These are phyloP conservation scores for Plasmopara muralis DNA, from an alignment of 352 stramenopile species.

Conservation along the genomic window DNA sequence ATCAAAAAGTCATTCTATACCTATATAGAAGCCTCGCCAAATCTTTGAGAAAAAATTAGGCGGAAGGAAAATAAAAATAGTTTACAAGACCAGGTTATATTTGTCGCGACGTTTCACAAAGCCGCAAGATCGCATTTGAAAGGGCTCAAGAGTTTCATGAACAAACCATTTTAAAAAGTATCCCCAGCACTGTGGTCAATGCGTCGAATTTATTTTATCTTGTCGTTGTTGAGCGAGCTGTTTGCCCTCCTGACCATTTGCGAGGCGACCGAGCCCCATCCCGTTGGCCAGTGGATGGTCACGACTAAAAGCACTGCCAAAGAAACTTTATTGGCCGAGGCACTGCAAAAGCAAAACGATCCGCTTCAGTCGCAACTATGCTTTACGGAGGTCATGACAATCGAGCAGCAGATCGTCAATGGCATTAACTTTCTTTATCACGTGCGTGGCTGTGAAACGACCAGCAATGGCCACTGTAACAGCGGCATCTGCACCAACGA, in stretches of 20 bases:
- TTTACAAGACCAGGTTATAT: too few species aligned
- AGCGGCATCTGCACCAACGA: slow-evolving; percentile 12
- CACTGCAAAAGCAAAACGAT: slow-evolving; percentile 23
- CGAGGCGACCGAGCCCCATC: slow-evolving; percentile 20
- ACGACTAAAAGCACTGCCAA: slow-evolving; percentile 29
- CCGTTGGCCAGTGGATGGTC: slow-evolving; percentile 36
- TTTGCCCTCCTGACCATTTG: slow-evolving; percentile 4
- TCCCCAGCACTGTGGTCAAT: too few species aligned
- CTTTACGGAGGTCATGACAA: slow-evolving; percentile 34
- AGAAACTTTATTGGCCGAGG: slow-evolving; percentile 26
- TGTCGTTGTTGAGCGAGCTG: background rate
- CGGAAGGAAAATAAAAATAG: too few species aligned
- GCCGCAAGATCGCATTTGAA: too few species aligned
- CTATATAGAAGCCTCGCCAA: too few species aligned
- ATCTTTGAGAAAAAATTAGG: too few species aligned
- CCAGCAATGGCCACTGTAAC: slow-evolving; percentile 19
- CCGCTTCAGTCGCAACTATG: slow-evolving; percentile 25
- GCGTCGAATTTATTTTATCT: too few species aligned
- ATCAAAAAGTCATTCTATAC: too few species aligned
- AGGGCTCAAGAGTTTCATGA: too few species aligned
- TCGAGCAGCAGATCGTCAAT: slow-evolving; percentile 58
- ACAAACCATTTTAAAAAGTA: too few species aligned
- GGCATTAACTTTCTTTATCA: slow-evolving; percentile 59
- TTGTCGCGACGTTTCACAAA: too few species aligned
- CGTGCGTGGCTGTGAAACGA: slow-evolving; percentile 31